These are phyloP conservation scores for Ustilago xerochloae DNA, from an alignment of 1,284 basidiomycete genomes.

Conservation along the genomic window DNA sequence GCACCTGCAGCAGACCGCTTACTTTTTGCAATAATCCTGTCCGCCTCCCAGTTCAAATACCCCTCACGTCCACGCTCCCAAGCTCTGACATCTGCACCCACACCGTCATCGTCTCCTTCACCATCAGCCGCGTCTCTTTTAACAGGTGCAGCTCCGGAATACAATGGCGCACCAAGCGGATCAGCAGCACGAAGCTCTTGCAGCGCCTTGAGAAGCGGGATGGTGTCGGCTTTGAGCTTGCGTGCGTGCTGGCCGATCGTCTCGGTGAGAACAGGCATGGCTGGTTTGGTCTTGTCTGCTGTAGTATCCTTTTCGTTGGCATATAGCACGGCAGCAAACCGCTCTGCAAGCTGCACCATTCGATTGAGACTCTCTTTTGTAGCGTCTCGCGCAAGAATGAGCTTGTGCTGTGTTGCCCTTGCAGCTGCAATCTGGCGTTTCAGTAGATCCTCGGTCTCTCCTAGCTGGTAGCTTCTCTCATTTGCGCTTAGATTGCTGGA, in stretches of 20 bases:
- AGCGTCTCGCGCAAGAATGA: conserved; percentile 32
- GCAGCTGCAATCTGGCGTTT: conserved; percentile 48
- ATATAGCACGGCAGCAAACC: conserved; percentile 35
- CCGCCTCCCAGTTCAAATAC: conserved; percentile 62
- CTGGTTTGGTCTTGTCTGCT: neutral
- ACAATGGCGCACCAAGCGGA: conserved; percentile 52
- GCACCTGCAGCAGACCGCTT: conserved; percentile 14
- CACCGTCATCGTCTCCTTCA: conserved; percentile 19
- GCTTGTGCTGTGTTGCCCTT: conserved; percentile 43
- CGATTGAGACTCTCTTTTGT: conserved; percentile 29
- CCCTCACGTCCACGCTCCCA: conserved; percentile 59
- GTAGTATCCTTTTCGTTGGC: neutral
- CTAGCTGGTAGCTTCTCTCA: conserved; percentile 45
- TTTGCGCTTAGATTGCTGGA: conserved; percentile 21
- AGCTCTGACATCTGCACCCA: conserved; percentile 19
- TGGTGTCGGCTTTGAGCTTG: conserved; percentile 48
- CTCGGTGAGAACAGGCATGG: conserved; percentile 18
- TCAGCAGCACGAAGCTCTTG: conserved; percentile 38
- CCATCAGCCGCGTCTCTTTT: neutral
- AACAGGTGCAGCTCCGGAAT: conserved; percentile 7
- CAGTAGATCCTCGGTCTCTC: conserved; percentile 48
- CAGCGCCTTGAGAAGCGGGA: conserved; percentile 44
- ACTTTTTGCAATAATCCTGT: conserved; percentile 53
- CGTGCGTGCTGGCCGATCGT: conserved; percentile 39
- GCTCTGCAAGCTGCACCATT: conserved; percentile 23